phyloP scores from a whole-genome alignment of 805 yeast genomes.

The Wickerhamomyces strasburgensis region DNA sequence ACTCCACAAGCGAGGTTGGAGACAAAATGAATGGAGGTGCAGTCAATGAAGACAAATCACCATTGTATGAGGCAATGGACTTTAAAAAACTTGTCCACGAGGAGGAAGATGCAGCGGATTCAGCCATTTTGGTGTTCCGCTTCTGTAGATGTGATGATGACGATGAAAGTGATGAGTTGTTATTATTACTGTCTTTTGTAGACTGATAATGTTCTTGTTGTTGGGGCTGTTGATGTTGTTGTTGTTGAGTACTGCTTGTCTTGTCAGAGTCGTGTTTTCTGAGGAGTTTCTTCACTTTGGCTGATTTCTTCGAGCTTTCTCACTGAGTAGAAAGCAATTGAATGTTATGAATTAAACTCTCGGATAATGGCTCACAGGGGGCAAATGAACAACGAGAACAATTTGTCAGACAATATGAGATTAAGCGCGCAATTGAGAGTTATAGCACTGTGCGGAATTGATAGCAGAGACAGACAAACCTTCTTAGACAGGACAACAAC shows the following conservation, averaged over 20 bases:
- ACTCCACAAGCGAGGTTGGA: conserved; percentile 83
- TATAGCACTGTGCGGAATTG: no score
- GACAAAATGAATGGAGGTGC: conserved; percentile 97
- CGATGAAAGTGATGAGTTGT: no score
- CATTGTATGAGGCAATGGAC: conserved; percentile 87
- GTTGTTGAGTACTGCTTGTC: conserved; percentile 1
- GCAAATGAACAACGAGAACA: no score
- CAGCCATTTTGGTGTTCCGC: conserved; percentile 4
- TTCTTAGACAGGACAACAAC: no score
- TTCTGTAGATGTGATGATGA: background rate
- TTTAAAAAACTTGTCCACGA: conserved; percentile 93
- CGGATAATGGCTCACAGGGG: no score
- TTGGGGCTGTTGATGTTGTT: background rate
- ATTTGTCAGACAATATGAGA: no score
- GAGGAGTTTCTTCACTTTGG: background rate
- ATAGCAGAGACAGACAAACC: no score
- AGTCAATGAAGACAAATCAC: conserved; percentile 87
- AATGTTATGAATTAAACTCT: no score
- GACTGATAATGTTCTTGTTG: no score
- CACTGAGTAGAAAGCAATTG: background rate
- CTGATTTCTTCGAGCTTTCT: background rate
- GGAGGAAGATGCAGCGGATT: conserved; percentile 32
- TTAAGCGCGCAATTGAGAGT: no score
- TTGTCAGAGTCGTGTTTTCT: background rate
- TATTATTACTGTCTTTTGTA: conserved; percentile 5